Evolutionary conservation across 2,329 filamentous ascomycete genomes (phyloP).

Genomic region (Colletotrichum sp.): DNA sequence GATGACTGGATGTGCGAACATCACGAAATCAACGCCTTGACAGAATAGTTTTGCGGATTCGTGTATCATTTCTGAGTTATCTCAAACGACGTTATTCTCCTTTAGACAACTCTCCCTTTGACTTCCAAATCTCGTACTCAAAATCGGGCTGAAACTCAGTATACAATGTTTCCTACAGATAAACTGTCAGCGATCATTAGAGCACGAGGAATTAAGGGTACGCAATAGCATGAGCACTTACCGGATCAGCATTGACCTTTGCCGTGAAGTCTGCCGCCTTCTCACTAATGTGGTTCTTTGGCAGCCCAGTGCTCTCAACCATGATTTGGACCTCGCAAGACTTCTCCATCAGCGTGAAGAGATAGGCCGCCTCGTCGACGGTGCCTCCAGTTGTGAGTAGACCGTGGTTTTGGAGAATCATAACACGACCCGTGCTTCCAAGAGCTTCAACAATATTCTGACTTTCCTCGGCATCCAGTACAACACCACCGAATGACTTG

Average conservation of each 20-base stretch:
- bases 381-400: conserved; percentile 67
- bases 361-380: conserved; percentile 70
- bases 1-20: neutral
- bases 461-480: neutral
- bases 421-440: conserved; percentile 53
- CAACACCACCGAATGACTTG: conserved; percentile 27
- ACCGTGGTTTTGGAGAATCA: conserved; percentile 69
- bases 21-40: neutral
- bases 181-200: neutral
- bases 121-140: neutral
- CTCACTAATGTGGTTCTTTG: conserved; percentile 34
- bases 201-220: too few relatives aligned
- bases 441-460: conserved; percentile 43
- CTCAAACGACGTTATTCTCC: neutral
- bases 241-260: neutral
- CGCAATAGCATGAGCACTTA: neutral
- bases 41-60: neutral
- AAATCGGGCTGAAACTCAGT: neutral
- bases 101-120: neutral
- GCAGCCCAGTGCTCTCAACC: conserved; percentile 30
- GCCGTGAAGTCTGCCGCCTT: conserved; percentile 34
- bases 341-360: conserved; percentile 51
- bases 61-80: neutral
- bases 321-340: conserved; percentile 37
- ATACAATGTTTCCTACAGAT: neutral